Base-by-base conservation (phyloP, 23 red algal species). In the Cyanidium caldarium region DNA sequence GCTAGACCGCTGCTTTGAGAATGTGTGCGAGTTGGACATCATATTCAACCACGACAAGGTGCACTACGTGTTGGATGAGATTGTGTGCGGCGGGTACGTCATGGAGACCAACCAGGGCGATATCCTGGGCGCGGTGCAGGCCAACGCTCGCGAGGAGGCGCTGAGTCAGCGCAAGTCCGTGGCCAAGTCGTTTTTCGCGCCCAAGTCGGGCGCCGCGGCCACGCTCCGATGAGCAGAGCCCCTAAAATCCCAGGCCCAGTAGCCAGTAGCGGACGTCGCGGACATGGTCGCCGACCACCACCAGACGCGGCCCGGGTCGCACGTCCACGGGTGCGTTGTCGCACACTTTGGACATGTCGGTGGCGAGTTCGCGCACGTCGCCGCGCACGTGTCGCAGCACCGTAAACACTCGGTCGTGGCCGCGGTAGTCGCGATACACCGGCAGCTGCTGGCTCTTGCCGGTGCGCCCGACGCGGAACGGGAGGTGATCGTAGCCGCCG, bases 21-120 rank as follows among this genome's bases (percentile, higher is more conserved):
- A 95, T 61, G 89, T 95, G 19, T 95, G 89, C 39, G 89, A 95
- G 67, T 68, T 95, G 5, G 89, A 95, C 58, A 58, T 95, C 1
- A 87, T 95, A 37, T 95, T 95, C 58, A 57, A 95, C 36, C 79
- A 84, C 69, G 82, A 95, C 72, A 87, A 87, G 71, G 78, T 82
- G 45, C 57, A 95, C 69, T 87, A 95, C 31, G 79, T 95, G 30
- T 35, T 95, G 15, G 89, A 95, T 68, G 89, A 95, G 42, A 83
- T 95, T 21, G 69, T 95, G 28, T 78, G 86, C 35, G 89, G 89
- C 40, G 89, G 89, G 16, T 39, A 87, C 0, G 89, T 95, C 0
- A 44, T 95, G 20, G 89, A 95, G 42, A 87, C 89, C 2, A 95
- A 84, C 51, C 82, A 79, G 67, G 70, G 76, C 37, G 89, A 95